phyloP scores from a whole-genome alignment of 805 yeast genomes.

The Ascoidea asiatica region DNA sequence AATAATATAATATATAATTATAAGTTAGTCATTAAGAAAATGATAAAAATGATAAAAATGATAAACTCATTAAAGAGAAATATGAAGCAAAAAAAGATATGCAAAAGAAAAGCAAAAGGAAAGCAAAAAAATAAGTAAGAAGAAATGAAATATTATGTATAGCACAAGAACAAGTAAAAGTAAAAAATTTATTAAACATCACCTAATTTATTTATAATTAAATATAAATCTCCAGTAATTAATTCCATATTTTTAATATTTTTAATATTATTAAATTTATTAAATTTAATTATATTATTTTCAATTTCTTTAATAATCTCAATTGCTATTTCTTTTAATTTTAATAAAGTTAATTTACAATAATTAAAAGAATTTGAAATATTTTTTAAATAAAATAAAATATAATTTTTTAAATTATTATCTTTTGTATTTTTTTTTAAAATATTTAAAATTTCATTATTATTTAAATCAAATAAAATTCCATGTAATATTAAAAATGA shows the following conservation, averaged over 20 bases:
- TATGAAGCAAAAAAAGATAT: background rate
- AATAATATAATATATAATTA: no score
- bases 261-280: no score
- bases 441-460: conserved; percentile 33
- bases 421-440: conserved; percentile 39
- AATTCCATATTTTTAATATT: no score
- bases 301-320: conserved; percentile 13
- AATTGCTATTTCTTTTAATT: conserved; percentile 15
- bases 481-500: conserved; percentile 78
- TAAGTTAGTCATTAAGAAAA: background rate
- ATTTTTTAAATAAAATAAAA: conserved; percentile 31
- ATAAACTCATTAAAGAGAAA: background rate
- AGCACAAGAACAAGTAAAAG: background rate
- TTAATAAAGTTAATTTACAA: conserved; percentile 17
- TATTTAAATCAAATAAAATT: conserved; percentile 22
- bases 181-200: no score
- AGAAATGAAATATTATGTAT: background rate
- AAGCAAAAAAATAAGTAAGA: background rate
- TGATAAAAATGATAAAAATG: background rate
- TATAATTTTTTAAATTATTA: conserved; percentile 31
- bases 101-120: background rate
- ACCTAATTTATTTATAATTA: background rate
- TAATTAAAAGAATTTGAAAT: conserved; percentile 27
- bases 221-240: background rate
- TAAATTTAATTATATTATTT: no score